Conservation (phyloP, 805 yeast genomes). For the Millerago galiae region DNA sequence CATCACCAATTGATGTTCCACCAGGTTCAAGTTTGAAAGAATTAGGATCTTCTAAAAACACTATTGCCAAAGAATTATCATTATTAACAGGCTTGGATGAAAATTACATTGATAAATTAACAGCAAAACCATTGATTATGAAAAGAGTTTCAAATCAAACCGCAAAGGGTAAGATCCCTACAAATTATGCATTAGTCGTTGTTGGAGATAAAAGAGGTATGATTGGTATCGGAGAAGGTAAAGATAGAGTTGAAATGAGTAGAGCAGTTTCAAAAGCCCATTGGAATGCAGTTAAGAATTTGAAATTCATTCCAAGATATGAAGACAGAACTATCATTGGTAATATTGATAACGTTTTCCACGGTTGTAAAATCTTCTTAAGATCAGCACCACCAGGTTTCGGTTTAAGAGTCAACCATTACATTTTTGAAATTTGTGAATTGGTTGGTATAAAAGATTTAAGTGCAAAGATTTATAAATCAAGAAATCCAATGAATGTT, state of each 20-base stretch:
- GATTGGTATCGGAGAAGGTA: constrained; percentile 94
- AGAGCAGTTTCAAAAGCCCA: constrained; percentile 78
- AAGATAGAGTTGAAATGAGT: constrained; percentile 69
- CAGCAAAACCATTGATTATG: constrained; percentile 60
- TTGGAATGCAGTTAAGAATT: constrained; percentile 88
- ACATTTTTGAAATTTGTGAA: constrained; percentile 84
- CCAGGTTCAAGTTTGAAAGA: constrained; percentile 36
- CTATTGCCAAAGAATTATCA: constrained; percentile 47
- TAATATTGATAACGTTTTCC: constrained; percentile 73
- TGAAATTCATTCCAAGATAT: constrained; percentile 74
- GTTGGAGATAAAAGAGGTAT: constrained; percentile 93
- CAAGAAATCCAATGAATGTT: constrained; percentile 92
- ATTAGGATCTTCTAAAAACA: constrained; percentile 12
- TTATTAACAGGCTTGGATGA: constrained; percentile 62
- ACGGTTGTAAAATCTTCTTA: constrained; percentile 76
- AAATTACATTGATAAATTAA: constrained; percentile 51
- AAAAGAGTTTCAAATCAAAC: constrained; percentile 89
- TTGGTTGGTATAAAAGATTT: constrained; percentile 92
- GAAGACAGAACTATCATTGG: constrained; percentile 91
- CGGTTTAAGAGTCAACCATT: constrained; percentile 87
- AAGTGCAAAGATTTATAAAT: constrained; percentile 84
- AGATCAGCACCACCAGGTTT: constrained; percentile 90
- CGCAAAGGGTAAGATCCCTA: constrained; percentile 81
- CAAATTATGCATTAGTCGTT: constrained; percentile 76
- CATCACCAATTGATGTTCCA: constrained; percentile 47